phyloP scores from a whole-genome alignment of 176 grass and related monocot genomes.

The Oryza australiensis region DNA sequence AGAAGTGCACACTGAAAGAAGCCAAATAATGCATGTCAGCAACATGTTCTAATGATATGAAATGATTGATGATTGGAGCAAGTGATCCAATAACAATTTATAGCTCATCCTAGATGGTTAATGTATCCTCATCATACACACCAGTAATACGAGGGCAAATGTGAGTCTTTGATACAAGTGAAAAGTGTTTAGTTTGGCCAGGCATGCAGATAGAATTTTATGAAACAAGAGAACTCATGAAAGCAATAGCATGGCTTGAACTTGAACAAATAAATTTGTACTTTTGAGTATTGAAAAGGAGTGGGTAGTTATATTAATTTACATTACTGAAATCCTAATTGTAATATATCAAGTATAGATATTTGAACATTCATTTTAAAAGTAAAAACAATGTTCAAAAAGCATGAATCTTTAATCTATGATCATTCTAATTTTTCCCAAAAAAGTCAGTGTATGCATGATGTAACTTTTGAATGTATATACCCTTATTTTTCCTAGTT shows the following conservation, averaged over 20 bases:
- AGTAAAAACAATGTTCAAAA: background rate
- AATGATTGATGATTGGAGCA: background rate
- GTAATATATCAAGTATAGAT: background rate
- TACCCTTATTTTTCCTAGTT: background rate
- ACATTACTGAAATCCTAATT: background rate
- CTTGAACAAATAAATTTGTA: background rate
- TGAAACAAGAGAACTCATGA: too few species aligned
- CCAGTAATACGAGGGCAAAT: background rate
- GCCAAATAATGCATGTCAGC: constrained; percentile 7
- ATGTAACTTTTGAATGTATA: background rate
- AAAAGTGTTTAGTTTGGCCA: background rate
- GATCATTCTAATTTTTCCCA: background rate
- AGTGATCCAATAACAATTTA: constrained; percentile 12
- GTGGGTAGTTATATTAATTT: background rate
- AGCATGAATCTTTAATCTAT: background rate
- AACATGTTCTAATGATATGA: background rate
- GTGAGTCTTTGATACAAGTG: background rate
- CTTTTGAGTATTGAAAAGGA: background rate
- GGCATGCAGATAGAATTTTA: background rate
- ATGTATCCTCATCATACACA: background rate
- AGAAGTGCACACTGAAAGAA: constrained; percentile 80
- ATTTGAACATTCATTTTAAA: background rate
- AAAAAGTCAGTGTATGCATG: background rate
- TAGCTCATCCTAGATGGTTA: background rate
- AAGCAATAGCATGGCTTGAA: background rate